These are phyloP conservation scores for Chenopodium album DNA, from an alignment of 148 eudicot genomes.

Conservation along the genomic window DNA sequence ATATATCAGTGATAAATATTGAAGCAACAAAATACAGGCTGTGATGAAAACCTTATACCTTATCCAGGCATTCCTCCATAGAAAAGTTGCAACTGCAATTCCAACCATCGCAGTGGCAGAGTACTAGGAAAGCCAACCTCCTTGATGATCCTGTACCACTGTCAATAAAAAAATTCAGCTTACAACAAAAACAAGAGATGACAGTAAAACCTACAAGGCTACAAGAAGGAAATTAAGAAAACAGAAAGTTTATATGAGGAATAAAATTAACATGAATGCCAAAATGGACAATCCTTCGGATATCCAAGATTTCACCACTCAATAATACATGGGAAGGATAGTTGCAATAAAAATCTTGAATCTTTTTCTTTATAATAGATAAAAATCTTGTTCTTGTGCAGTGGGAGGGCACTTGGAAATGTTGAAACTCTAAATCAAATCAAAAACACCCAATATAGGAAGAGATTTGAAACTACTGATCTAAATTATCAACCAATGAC, in stretches of 20 bases:
- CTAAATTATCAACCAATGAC: neutral
- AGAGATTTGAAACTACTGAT: neutral
- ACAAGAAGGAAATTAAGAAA: neutral
- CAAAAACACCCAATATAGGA: neutral
- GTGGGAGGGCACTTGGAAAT: neutral
- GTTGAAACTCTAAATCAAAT: neutral
- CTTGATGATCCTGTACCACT: conserved; percentile 36
- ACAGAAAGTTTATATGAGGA: neutral
- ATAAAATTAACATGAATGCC: neutral
- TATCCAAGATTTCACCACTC: neutral
- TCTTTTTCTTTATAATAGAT: neutral
- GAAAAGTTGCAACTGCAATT: conserved; percentile 44
- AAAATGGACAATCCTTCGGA: neutral
- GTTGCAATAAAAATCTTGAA: neutral
- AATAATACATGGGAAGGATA: neutral
- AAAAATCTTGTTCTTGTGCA: no score
- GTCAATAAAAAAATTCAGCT: conserved; percentile 12
- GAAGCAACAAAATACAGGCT: neutral
- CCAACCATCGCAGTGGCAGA: conserved; percentile 49
- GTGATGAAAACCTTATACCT: conserved; percentile 26
- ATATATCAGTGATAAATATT: neutral
- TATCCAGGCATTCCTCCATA: conserved; percentile 44
- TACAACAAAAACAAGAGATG: conserved; percentile 5
- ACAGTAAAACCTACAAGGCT: neutral
- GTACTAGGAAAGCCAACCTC: conserved; percentile 44